Percentiles rank a stretch among this genome's conserved stretches.
phyloP scores from a whole-genome alignment of 2,329 filamentous ascomycete genomes.

The Fonsecaea nubica region DNA sequence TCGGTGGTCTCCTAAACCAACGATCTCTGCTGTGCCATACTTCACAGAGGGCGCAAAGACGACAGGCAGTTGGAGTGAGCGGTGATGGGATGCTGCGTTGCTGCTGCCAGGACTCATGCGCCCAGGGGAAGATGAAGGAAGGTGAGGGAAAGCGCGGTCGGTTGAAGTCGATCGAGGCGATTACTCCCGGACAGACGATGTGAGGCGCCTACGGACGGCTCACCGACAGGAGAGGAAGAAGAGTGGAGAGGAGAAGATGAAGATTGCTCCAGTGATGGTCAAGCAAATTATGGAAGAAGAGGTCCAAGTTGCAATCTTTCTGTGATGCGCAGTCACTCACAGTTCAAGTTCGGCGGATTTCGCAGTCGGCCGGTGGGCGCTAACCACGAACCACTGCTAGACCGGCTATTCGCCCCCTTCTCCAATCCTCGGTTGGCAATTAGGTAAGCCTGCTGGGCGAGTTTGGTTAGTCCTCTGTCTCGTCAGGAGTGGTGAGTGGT shows the following conservation, averaged over 20 bases:
- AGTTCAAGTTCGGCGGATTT: slow-evolving; percentile 21
- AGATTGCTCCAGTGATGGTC: slow-evolving; percentile 2
- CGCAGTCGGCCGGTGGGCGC: slow-evolving; percentile 13
- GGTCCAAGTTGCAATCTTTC: slow-evolving; percentile 8
- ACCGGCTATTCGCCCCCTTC: slow-evolving; percentile 4
- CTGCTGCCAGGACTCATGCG: slow-evolving; percentile 7
- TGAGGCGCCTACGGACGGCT: neutral
- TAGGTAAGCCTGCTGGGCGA: neutral
- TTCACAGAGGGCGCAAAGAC: neutral
- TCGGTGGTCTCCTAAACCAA: slow-evolving; percentile 23
- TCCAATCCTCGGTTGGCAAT: neutral
- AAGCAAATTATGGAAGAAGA: slow-evolving; percentile 4
- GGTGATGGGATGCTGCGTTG: slow-evolving; percentile 3
- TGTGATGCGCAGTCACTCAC: slow-evolving; percentile 11
- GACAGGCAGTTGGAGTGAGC: neutral
- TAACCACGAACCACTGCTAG: slow-evolving; percentile 5
- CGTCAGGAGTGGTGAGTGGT: neutral
- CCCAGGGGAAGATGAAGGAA: slow-evolving; percentile 21
- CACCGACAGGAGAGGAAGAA: neutral
- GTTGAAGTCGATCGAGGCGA: neutral
- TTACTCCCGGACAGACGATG: neutral
- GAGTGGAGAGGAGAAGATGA: slow-evolving; percentile 4
- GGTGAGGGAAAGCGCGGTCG: slow-evolving; percentile 6
- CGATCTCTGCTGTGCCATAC: slow-evolving; percentile 19
- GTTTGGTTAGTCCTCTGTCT: neutral